Evolutionary conservation across 345 rosid species (phyloP).

Genomic region (Passiflora organensis): DNA sequence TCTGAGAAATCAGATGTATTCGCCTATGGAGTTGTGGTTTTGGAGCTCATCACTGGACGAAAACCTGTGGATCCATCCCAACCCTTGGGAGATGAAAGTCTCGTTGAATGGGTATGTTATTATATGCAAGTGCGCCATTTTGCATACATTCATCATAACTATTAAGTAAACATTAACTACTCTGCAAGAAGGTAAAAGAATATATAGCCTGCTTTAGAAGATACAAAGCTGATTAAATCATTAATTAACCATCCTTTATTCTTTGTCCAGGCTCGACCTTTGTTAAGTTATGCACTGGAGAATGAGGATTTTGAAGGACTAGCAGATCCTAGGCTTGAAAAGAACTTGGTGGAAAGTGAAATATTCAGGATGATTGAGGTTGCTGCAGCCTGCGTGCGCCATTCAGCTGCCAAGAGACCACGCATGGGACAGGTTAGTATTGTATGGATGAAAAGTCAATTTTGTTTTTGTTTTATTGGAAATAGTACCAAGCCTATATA

Average conservation of each 20-base stretch:
- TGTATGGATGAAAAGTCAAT: no score
- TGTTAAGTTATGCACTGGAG: conserved; percentile 66
- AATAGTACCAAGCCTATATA: background rate
- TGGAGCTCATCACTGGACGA: conserved; percentile 93
- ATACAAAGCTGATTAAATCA: no score
- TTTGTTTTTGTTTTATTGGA: background rate
- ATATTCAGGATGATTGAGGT: conserved; percentile 84
- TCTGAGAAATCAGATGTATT: conserved; percentile 93
- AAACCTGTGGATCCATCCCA: conserved; percentile 90
- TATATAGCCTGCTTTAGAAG: no score
- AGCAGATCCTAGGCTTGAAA: conserved; percentile 71
- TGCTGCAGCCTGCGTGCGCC: conserved; percentile 90
- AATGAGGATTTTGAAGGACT: conserved; percentile 50
- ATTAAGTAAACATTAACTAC: no score
- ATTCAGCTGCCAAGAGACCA: conserved; percentile 85
- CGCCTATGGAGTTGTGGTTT: conserved; percentile 89
- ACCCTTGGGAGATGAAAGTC: conserved; percentile 90
- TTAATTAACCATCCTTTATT: no score
- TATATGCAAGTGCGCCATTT: background rate
- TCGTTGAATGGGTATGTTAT: conserved; percentile 83
- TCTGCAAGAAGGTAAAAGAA: conserved; percentile 4
- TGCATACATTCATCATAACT: no score
- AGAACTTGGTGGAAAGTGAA: conserved; percentile 53
- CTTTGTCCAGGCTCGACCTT: conserved; percentile 80
- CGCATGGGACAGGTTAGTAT: conserved; percentile 78